These are phyloP conservation scores for Cladorrhinum sp. DNA, from an alignment of 2,329 filamentous ascomycete species.

Conservation along the genomic window DNA sequence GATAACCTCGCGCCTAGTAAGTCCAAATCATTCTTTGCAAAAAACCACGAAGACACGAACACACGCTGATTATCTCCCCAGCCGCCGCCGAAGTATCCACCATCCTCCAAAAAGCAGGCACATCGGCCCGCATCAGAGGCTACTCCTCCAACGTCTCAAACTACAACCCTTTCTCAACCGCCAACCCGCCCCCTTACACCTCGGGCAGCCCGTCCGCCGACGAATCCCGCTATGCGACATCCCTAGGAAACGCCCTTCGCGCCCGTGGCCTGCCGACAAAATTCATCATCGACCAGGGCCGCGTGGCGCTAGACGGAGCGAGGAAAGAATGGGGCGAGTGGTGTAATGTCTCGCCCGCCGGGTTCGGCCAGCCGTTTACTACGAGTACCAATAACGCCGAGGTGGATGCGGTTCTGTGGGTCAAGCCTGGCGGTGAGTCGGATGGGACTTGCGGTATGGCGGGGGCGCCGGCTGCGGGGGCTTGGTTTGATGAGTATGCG, in stretches of 20 bases:
- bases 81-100: constrained; percentile 40
- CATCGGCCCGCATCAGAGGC: constrained; percentile 35
- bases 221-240: constrained; percentile 39
- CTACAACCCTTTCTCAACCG: constrained; percentile 40
- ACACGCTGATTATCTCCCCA: constrained; percentile 25
- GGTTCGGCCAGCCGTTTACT: constrained; percentile 39
- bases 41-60: no score
- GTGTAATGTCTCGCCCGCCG: constrained; percentile 41
- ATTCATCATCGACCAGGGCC: constrained; percentile 46
- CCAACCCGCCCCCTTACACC: constrained; percentile 38
- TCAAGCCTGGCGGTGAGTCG: constrained; percentile 43
- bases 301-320: constrained; percentile 36
- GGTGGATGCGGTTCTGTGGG: constrained; percentile 43
- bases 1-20: constrained; percentile 31
- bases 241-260: constrained; percentile 36
- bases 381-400: constrained; percentile 34
- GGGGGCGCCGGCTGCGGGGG: constrained; percentile 1
- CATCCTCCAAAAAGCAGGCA: constrained; percentile 35
- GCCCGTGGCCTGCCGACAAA: constrained; percentile 38
- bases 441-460: constrained; percentile 37
- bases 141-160: constrained; percentile 45
- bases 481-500: constrained; percentile 10
- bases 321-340: constrained; percentile 40
- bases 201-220: constrained; percentile 37
- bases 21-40: not conserved